A percentile compares a stretch with the other conserved stretches of the same genome.
phyloP scores from a whole-genome alignment of 2,329 filamentous ascomycete genomes.

The Alternaria burnsii region DNA sequence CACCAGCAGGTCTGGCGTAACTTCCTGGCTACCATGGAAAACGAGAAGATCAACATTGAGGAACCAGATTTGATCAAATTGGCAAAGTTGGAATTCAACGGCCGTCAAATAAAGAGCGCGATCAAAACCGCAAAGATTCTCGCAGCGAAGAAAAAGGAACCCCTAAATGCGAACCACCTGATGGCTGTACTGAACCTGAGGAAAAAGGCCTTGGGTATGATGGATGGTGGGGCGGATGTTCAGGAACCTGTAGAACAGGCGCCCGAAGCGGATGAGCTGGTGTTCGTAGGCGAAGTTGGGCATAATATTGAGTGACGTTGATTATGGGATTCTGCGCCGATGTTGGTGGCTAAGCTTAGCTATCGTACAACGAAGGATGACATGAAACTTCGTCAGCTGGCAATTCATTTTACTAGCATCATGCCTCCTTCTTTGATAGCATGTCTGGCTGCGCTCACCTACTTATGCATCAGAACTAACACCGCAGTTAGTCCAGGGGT shows the following conservation, averaged over 20 bases:
- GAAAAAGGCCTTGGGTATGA: conserved; percentile 14
- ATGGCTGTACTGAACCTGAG: conserved; percentile 12
- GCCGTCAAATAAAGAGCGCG: conserved; percentile 16
- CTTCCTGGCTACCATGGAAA: conserved; percentile 17
- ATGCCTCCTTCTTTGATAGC: background rate
- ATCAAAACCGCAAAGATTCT: conserved; percentile 19
- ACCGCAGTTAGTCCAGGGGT: background rate
- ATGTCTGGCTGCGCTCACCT: background rate
- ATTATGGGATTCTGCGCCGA: background rate
- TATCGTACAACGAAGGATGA: no score
- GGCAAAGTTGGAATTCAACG: conserved; percentile 12
- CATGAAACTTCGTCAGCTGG: no score
- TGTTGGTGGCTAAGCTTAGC: background rate
- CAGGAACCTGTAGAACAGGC: background rate
- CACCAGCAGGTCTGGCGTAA: conserved; percentile 32
- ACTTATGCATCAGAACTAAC: background rate
- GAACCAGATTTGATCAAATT: conserved; percentile 6
- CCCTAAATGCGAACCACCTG: conserved; percentile 15
- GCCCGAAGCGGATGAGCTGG: background rate
- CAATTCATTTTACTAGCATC: no score
- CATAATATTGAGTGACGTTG: background rate
- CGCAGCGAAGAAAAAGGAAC: conserved; percentile 19
- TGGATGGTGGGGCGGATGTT: conserved; percentile 1
- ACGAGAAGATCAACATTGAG: conserved; percentile 1
- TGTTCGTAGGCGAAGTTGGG: background rate